Evolutionary conservation across 2,329 filamentous ascomycete species (phyloP).

Genomic region (Fusarium citri): DNA sequence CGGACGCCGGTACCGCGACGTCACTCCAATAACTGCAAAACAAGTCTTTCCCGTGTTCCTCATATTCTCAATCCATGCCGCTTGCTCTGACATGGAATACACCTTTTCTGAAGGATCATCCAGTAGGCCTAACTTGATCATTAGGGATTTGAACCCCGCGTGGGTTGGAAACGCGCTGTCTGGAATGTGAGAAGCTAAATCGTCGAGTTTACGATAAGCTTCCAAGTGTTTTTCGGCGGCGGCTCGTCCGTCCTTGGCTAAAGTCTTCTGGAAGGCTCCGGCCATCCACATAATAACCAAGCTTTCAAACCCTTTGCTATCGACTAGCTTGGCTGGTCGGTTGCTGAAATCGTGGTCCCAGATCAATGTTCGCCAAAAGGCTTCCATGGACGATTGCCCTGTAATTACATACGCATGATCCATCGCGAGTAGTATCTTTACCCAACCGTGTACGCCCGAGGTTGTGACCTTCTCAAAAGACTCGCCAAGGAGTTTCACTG

Average conservation of each 20-base stretch:
- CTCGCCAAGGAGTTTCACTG: not conserved
- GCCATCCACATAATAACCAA: not conserved
- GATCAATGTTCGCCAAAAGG: conserved; percentile 4
- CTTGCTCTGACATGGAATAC: not conserved
- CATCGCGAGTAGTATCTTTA: not conserved
- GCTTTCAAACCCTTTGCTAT: not conserved
- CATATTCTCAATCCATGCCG: not conserved
- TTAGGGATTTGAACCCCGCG: not conserved
- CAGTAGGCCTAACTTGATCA: not conserved
- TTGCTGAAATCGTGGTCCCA: not conserved
- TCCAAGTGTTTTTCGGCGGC: not conserved
- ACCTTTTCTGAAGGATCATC: not conserved
- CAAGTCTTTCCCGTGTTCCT: not conserved
- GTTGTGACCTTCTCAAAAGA: not conserved
- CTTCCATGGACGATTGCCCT: not conserved
- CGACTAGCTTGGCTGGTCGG: not conserved
- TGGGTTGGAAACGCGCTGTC: not conserved
- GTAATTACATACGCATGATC: not conserved
- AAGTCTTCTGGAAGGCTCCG: not conserved
- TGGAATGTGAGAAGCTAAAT: not conserved
- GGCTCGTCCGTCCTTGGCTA: not conserved
- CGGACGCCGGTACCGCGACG: not conserved
- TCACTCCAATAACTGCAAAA: not conserved
- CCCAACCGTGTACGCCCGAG: not conserved
- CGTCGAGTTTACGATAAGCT: not conserved